Evolutionary conservation across 2,329 filamentous ascomycete species (phyloP), one percentile per base, ranked within the genome.

Genomic region (Rhynchosporium graminicola): DNA sequence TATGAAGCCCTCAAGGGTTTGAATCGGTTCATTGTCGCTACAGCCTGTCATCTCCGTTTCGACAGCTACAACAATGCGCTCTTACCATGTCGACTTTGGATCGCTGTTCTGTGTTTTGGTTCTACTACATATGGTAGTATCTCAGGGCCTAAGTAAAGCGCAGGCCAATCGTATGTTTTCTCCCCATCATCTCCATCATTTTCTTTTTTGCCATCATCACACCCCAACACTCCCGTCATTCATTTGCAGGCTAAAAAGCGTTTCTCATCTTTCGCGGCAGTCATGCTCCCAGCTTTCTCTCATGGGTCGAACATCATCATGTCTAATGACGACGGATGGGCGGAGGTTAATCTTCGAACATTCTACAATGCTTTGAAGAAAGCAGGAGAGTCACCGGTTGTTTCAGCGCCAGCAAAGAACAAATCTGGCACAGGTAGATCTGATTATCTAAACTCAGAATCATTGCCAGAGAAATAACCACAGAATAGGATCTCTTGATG

Each of bases 301-400:
- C 46, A 43, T 38, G 57, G 20, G 12, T 43, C 12, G 20, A 51
- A 52, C 15, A 52, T 58, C 33, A 26, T 59, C n/a, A 51, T 59
- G 47, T 59, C 57, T 28, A 59, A 52, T 28, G 57, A 59, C 20
- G 57, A 59, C 26, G 57, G 57, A 43, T 59, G 57, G 57, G 57
- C 57, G 12, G 57, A 59, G 29, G 51, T 51, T 7, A 59, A 59
- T 36, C 48, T 59, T 33, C 46, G 57, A 36, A 51, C 57, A 9
- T 51, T 59, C 4, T 59, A 59, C 31, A 26, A 58, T 58, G 28
- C 45, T 13, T 45, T 57, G 40, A 31, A 26, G 29, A 20, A 7
- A 9, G 54, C 54, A 46, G 54, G 54, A 36, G 38, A 45, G 42
- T 57, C 54, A 46, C 40, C 28, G 7, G 13, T 57, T 6, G 54